Conservation (phyloP, 805 yeast species). For the Saccharomycopsis sp. region DNA sequence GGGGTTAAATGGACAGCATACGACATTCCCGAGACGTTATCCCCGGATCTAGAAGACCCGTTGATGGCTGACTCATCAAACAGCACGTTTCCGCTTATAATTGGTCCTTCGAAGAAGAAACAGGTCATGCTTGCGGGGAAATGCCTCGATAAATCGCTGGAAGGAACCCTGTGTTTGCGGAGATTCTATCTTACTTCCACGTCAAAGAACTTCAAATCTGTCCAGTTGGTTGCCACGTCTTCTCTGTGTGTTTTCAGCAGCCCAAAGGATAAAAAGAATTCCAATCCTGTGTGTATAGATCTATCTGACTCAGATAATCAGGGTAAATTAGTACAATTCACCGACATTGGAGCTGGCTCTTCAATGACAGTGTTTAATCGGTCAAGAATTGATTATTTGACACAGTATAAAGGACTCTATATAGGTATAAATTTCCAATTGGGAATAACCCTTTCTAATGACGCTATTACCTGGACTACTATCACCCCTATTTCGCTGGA, state of each 20-base stretch:
- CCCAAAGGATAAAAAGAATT: not conserved
- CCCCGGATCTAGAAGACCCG: not conserved
- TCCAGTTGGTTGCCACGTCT: not conserved
- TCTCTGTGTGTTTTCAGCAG: not conserved
- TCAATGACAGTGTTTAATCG: not conserved
- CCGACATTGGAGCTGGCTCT: not conserved
- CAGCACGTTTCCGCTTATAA: conserved; percentile 4
- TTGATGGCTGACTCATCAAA: conserved; percentile 3
- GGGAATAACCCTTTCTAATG: conserved; percentile 2
- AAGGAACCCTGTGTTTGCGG: not conserved
- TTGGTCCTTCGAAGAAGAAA: not conserved
- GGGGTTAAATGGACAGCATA: conserved; percentile 6
- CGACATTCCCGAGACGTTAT: not conserved
- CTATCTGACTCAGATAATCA: not conserved
- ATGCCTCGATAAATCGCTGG: not conserved
- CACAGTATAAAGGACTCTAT: not conserved
- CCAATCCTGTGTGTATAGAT: not conserved
- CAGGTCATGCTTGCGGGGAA: conserved; percentile 1
- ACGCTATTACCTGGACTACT: conserved; percentile 11
- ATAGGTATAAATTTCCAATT: not conserved
- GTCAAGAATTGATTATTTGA: not conserved
- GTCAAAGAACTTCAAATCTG: not conserved
- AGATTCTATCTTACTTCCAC: not conserved
- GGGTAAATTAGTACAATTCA: not conserved
- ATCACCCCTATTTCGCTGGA: not conserved